A percentile compares a stretch with the other conserved stretches of the same genome.
These are phyloP conservation scores for Phytophthora capsici DNA, from an alignment of 352 stramenopile genomes.

Conservation along the genomic window DNA sequence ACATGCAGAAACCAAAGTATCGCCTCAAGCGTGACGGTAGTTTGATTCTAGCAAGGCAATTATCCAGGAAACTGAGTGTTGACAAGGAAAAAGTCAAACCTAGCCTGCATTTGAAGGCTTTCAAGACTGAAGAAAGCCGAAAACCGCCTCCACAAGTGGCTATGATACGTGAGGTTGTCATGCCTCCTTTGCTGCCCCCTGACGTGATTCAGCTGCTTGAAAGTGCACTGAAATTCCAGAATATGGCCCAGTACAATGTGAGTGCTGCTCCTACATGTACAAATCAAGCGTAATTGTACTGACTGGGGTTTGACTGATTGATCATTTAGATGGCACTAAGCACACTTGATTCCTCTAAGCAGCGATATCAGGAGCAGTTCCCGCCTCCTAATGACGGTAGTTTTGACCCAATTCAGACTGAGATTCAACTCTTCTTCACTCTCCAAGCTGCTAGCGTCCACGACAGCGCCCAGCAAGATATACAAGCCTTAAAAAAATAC, in stretches of 20 bases:
- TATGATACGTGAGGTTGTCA: conserved; percentile 66
- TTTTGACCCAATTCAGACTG: conserved; percentile 21
- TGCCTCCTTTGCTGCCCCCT: conserved; percentile 47
- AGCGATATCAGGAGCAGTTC: conserved; percentile 38
- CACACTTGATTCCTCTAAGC: conserved; percentile 50
- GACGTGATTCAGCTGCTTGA: conserved; percentile 59
- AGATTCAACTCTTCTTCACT: conserved; percentile 62
- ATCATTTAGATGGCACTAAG: conserved; percentile 71
- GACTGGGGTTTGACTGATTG: no score
- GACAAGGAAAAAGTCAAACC: conserved; percentile 2
- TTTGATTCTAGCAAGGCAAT: conserved; percentile 11
- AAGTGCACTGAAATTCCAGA: conserved; percentile 69
- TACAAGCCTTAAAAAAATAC: conserved; percentile 56
- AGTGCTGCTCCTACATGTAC: conserved; percentile 6
- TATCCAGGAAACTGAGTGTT: conserved; percentile 18
- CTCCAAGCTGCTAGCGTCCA: conserved; percentile 58
- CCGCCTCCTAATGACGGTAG: not conserved
- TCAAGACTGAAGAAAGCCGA: not conserved
- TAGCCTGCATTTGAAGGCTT: not conserved
- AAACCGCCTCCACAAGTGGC: conserved; percentile 46
- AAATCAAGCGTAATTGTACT: no score
- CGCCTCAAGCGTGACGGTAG: conserved; percentile 32
- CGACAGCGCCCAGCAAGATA: conserved; percentile 60
- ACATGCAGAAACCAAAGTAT: conserved; percentile 27
- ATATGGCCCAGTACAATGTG: conserved; percentile 68